Percentiles rank a stretch among this genome's conserved stretches.
Conservation (phyloP, 805 yeast genomes). For the Starmerella apicola region DNA sequence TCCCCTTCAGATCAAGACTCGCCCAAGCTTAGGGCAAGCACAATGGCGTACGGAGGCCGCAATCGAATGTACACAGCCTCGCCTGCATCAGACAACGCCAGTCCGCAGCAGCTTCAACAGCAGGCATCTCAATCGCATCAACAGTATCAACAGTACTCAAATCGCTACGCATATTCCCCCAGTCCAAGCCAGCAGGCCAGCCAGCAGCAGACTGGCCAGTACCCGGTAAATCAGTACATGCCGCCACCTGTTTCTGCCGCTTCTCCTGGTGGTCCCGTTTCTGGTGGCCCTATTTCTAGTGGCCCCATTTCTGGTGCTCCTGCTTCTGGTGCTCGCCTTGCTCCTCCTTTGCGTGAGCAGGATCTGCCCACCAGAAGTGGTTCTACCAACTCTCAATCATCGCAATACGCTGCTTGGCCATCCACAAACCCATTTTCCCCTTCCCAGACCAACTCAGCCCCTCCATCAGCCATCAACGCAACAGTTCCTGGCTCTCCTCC, state of each 20-base stretch:
- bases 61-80: constrained; percentile 1
- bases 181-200: neutral
- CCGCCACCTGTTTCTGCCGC: neutral
- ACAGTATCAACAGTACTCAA: neutral
- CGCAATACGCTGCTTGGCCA: neutral
- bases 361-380: neutral
- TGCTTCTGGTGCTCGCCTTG: neutral
- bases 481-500: neutral
- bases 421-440: neutral
- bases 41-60: constrained; percentile 16
- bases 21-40: constrained; percentile 14
- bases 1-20: constrained; percentile 3
- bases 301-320: neutral
- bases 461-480: neutral
- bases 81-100: neutral
- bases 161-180: constrained; percentile 1
- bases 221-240: too few species aligned
- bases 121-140: neutral
- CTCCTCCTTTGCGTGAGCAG: neutral
- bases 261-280: neutral
- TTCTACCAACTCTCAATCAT: neutral
- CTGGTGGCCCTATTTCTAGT: neutral
- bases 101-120: neutral
- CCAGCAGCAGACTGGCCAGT: neutral
- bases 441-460: neutral